These are phyloP conservation scores for Madurella mycetomatis DNA, from an alignment of 2,329 filamentous ascomycete species.

Conservation along the genomic window DNA sequence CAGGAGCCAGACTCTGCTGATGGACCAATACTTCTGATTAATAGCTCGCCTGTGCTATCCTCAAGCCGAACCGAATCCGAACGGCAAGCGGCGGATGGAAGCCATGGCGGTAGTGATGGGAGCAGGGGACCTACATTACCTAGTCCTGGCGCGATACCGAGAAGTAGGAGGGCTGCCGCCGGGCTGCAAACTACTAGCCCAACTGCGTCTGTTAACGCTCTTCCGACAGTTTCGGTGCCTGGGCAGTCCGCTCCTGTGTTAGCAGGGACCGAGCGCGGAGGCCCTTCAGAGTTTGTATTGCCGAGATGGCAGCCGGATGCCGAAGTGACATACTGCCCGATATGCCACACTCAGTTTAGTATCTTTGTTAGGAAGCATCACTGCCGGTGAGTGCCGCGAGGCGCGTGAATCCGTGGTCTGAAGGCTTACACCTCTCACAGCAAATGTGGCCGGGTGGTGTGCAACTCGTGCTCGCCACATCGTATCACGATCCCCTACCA, in stretches of 20 bases:
- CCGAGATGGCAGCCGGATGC: conserved; percentile 86
- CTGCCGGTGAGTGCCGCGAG: conserved; percentile 56
- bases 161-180: background rate
- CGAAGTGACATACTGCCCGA: conserved; percentile 78
- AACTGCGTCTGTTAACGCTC: background rate
- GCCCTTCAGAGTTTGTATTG: conserved; percentile 46
- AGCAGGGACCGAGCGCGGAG: background rate
- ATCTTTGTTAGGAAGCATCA: conserved; percentile 90
- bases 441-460: conserved; percentile 92
- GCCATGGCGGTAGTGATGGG: background rate
- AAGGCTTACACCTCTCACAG: conserved; percentile 35
- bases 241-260: background rate
- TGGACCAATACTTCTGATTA: background rate
- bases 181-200: background rate
- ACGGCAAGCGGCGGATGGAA: background rate
- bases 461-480: conserved; percentile 84
- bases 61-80: background rate
- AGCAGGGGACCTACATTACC: background rate
- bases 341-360: conserved; percentile 74
- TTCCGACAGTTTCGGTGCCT: background rate
- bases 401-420: background rate
- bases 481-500: conserved; percentile 90
- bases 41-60: background rate
- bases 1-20: background rate
- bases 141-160: background rate